Evolutionary conservation across 768 basidiomycete genomes (phyloP).

Genomic region (Boletus bicolor): DNA sequence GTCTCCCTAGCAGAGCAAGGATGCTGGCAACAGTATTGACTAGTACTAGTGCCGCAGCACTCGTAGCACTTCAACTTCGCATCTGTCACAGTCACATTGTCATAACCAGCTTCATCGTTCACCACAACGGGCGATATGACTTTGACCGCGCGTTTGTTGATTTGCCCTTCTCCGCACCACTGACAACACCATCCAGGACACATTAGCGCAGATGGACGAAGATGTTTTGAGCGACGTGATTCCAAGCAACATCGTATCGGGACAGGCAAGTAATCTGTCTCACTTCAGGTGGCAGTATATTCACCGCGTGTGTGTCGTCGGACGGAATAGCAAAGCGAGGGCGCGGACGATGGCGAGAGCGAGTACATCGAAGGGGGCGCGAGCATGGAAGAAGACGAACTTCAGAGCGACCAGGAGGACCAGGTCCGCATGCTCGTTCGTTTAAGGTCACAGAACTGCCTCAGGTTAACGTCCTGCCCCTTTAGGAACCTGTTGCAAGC

Average conservation of each 20-base stretch:
- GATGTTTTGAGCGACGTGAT: slow-evolving; percentile 90
- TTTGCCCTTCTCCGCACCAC: background rate
- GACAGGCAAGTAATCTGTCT: slow-evolving; percentile 54
- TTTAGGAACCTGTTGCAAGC: slow-evolving; percentile 20
- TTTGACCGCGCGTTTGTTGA: slow-evolving; percentile 19
- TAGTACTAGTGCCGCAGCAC: too few relatives aligned
- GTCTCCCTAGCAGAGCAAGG: too few relatives aligned
- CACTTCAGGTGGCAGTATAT: slow-evolving; percentile 3
- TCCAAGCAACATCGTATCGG: slow-evolving; percentile 86
- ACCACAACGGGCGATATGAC: slow-evolving; percentile 24
- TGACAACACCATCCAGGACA: slow-evolving; percentile 16
- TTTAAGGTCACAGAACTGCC: background rate
- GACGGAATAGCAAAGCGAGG: slow-evolving; percentile 57
- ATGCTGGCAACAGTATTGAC: too few relatives aligned
- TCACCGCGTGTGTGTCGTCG: slow-evolving; percentile 5
- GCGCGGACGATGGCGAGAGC: slow-evolving; percentile 65
- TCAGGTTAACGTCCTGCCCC: slow-evolving; percentile 1
- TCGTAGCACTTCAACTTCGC: background rate
- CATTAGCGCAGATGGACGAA: slow-evolving; percentile 45
- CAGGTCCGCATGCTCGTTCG: slow-evolving; percentile 20
- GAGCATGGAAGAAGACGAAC: slow-evolving; percentile 59
- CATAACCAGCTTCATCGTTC: slow-evolving; percentile 18
- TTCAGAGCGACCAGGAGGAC: slow-evolving; percentile 52
- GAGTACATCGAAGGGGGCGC: slow-evolving; percentile 60
- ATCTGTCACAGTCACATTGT: slow-evolving; percentile 22